These are phyloP conservation scores for Bipolaris gigantea DNA, from an alignment of 2,329 filamentous ascomycete species.

Conservation along the genomic window DNA sequence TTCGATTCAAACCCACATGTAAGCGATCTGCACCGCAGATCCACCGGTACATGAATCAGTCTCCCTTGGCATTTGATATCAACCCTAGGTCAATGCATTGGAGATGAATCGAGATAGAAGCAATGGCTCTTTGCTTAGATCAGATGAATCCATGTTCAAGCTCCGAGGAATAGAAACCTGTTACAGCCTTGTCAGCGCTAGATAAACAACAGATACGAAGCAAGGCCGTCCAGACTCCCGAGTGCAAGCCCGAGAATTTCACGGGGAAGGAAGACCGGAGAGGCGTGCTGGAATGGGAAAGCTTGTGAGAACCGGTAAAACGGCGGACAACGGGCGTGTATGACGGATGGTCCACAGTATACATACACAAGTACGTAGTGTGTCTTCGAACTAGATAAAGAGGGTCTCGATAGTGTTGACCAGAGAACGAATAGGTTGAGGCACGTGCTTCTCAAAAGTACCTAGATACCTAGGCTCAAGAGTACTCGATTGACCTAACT, in stretches of 20 bases:
- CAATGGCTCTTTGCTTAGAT: slow-evolving; percentile 23
- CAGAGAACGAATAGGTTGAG: too few species aligned
- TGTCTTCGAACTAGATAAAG: background rate
- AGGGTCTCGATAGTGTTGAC: slow-evolving; percentile 1
- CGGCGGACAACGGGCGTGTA: slow-evolving; percentile 6
- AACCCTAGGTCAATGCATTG: background rate
- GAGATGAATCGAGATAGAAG: slow-evolving; percentile 39
- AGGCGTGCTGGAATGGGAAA: slow-evolving; percentile 17
- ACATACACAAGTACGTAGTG: too few species aligned
- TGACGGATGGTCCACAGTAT: background rate
- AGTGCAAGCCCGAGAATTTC: slow-evolving; percentile 12
- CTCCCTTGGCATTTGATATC: background rate
- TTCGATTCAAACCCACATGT: too few species aligned
- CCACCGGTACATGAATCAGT: too few species aligned
- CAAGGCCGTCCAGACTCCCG: slow-evolving; percentile 13
- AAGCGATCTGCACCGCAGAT: too few species aligned
- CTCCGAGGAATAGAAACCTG: slow-evolving; percentile 36
- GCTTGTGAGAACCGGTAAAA: slow-evolving; percentile 19
- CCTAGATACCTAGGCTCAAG: slow-evolving; percentile 22
- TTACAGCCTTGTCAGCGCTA: slow-evolving; percentile 32
- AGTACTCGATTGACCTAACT: slow-evolving; percentile 38
- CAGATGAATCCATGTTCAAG: background rate
- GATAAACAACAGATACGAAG: slow-evolving; percentile 20
- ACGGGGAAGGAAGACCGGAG: slow-evolving; percentile 21
- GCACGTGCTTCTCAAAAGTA: too few species aligned